phyloP scores from a whole-genome alignment of 2,329 filamentous ascomycete genomes.

The Fusarium denticulatum region DNA sequence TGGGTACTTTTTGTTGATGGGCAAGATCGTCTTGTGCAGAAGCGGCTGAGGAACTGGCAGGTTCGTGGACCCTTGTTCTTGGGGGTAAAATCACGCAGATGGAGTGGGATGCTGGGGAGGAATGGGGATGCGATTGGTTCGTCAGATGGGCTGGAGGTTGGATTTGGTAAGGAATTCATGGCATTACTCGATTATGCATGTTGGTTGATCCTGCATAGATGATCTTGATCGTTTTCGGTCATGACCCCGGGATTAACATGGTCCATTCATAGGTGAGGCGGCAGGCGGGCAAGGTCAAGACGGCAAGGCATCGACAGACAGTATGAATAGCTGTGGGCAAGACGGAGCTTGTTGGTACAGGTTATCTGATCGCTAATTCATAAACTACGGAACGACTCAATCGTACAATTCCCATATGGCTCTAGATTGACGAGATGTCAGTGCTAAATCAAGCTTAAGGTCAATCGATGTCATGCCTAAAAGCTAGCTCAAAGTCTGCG shows the following conservation, averaged over 20 bases:
- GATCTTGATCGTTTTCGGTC: background rate
- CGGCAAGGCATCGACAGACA: background rate
- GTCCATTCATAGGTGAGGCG: background rate
- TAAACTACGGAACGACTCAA: rapidly evolving
- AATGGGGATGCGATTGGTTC: background rate
- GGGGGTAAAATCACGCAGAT: background rate
- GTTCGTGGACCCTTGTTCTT: background rate
- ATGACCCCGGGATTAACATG: background rate
- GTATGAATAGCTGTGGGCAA: rapidly evolving
- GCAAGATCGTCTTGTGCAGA: background rate
- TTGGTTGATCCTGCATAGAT: background rate
- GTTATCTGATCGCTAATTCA: background rate
- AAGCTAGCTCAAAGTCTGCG: background rate
- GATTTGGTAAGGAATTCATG: background rate
- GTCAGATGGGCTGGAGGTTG: background rate
- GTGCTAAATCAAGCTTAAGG: background rate
- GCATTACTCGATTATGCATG: background rate
- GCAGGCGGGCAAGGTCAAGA: background rate
- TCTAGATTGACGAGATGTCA: background rate
- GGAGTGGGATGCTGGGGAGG: background rate
- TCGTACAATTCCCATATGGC: background rate
- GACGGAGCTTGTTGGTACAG: rapidly evolving
- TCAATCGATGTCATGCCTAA: background rate
- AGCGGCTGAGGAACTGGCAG: background rate
- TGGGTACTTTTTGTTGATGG: slow-evolving; percentile 7